Evolutionary conservation across 2,329 filamentous ascomycete genomes (phyloP), one percentile per base, ranked within the genome.

Genomic region (Talaromyces atroroseus): DNA sequence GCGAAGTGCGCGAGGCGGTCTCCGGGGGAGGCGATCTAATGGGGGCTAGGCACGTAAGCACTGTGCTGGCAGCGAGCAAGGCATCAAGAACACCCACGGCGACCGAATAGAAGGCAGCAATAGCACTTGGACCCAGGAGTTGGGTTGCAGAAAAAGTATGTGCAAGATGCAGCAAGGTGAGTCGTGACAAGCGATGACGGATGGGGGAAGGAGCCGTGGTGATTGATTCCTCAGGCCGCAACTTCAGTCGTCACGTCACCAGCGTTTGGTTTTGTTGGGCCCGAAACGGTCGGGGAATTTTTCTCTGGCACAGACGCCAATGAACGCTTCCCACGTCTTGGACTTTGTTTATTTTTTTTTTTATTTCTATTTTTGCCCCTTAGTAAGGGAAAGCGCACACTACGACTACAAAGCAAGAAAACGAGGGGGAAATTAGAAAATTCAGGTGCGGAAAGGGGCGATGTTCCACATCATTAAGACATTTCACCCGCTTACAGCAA

Each of bases 251-350:
- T 52, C 38, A 53, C 51, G 52, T 34, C 56, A 51, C 38, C 20
- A 5, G 18, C 2, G 24, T 50, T 29, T 32, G 29, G 11, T 49
- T 54, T 50, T 42, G 48, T 54, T 51, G 49, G 64, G 60, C 59
- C 61, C 55, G 56, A 54, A 53, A 45, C 50, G 55, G 47, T 24
- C 32, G 29, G 20, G 23, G 32, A 45, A 40, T n/a, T 42, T 24
- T 40, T 29, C 29, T 44, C 24, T 18, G 40, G 44, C 40, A 45
- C 58, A 45, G 48, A 61, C 61, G 55, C 66, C 66, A 68, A 68
- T 68, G 58, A 62, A 36, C n/a, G 60, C 53, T 47, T 61, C 61
- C 66, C 66, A 68, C 66, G 66, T 68, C 29, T 29, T 29, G 4
- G 8, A 5, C 11, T 32, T 32, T 32, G 5, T 32, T 32, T 32